These are phyloP conservation scores for Claviceps sorghi DNA, from an alignment of 2,329 filamentous ascomycete species.

Conservation along the genomic window DNA sequence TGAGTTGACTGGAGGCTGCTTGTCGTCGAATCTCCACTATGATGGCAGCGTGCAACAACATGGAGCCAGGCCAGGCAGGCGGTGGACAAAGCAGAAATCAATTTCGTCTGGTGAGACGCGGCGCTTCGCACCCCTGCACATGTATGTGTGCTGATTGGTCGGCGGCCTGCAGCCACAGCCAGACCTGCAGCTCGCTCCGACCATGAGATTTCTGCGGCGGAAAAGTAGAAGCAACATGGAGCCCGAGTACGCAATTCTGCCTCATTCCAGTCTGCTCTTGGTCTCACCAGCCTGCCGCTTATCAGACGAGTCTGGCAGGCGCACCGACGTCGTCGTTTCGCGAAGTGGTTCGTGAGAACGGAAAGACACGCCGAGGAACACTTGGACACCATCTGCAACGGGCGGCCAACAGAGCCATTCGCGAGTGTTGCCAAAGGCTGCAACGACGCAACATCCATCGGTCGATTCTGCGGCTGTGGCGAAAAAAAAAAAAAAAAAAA, in stretches of 20 bases:
- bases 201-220: no score
- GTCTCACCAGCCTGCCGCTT: background rate
- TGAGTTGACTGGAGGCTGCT: background rate
- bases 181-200: background rate
- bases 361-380: background rate
- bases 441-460: no score
- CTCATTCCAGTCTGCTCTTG: background rate
- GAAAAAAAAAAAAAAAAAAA: background rate
- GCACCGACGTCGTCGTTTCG: background rate
- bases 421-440: background rate
- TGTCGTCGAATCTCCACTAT: constrained; percentile 1
- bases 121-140: background rate
- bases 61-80: constrained; percentile 1
- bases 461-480: background rate
- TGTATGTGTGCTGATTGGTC: background rate
- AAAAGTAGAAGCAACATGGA: no score
- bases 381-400: background rate
- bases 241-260: no score
- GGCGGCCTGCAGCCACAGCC: background rate
- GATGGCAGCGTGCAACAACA: background rate
- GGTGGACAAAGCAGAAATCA: background rate
- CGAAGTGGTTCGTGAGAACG: background rate
- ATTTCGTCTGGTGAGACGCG: background rate
- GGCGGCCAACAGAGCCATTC: background rate
- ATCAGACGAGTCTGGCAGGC: background rate